These are phyloP conservation scores for Paraphaeosphaeria sporulosa DNA, from an alignment of 2,329 filamentous ascomycete species.

Conservation along the genomic window DNA sequence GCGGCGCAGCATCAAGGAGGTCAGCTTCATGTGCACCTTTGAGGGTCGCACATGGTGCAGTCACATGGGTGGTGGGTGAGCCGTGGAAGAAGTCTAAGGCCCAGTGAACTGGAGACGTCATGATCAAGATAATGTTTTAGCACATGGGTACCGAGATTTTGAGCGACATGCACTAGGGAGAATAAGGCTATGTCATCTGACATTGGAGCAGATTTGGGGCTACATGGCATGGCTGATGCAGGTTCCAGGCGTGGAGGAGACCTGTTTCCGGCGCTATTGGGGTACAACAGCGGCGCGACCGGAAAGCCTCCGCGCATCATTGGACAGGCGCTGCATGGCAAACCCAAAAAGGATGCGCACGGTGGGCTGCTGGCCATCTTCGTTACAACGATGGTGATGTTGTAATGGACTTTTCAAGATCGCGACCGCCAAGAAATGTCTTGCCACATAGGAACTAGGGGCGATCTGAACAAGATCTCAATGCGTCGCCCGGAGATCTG, in stretches of 20 bases:
- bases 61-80: background rate
- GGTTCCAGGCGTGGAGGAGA: constrained; percentile 37
- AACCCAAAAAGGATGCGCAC: constrained; percentile 28
- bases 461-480: constrained; percentile 17
- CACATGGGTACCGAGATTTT: constrained; percentile 27
- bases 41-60: constrained; percentile 12
- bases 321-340: constrained; percentile 31
- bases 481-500: constrained; percentile 18
- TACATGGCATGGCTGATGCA: constrained; percentile 24
- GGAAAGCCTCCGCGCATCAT: constrained; percentile 28
- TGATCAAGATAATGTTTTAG: constrained; percentile 12
- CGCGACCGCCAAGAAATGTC: constrained; percentile 28
- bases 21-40: constrained; percentile 14
- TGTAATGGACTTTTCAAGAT: constrained; percentile 38
- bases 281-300: constrained; percentile 30
- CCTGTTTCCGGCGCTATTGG: constrained; percentile 32
- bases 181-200: constrained; percentile 34
- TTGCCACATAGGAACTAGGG: constrained; percentile 24
- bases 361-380: constrained; percentile 14
- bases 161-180: constrained; percentile 30
- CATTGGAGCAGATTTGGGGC: constrained; percentile 22
- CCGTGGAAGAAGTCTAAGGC: constrained; percentile 18
- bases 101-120: constrained; percentile 16
- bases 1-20: constrained; percentile 42
- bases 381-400: constrained; percentile 34